A percentile compares a stretch with the other conserved stretches of the same genome.
phyloP scores from a whole-genome alignment of 106 monocot species.

The Dioscorea zingiberensis region DNA sequence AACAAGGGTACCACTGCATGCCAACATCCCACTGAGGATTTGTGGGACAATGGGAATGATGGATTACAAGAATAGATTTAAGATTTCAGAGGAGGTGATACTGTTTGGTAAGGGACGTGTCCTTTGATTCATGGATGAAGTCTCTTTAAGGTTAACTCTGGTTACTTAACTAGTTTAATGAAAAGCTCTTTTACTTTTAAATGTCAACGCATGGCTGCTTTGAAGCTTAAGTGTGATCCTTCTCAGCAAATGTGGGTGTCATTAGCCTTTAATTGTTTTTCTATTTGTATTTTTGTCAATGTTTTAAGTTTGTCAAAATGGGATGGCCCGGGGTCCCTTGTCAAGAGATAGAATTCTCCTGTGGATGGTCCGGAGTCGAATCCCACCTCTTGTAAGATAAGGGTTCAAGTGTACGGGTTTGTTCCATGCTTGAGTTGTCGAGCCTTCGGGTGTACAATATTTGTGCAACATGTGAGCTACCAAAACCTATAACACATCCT shows the following conservation, averaged over 20 bases:
- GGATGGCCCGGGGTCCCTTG: too few species aligned
- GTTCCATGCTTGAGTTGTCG: too few species aligned
- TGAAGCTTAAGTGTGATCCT: neutral
- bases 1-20: neutral
- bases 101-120: neutral
- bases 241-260: neutral
- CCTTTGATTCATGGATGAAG: neutral
- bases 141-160: neutral
- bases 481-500: too few species aligned
- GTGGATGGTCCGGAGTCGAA: too few species aligned
- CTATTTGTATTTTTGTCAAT: too few species aligned
- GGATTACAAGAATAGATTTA: neutral
- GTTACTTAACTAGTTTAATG: neutral
- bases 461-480: too few species aligned
- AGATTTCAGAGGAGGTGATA: neutral
- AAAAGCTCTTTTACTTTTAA: neutral
- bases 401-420: too few species aligned
- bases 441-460: too few species aligned
- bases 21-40: neutral
- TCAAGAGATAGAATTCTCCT: too few species aligned
- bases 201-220: constrained; percentile 4
- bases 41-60: neutral
- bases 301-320: too few species aligned
- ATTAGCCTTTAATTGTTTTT: too few species aligned
- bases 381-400: too few species aligned